Percentiles rank a stretch among this genome's conserved stretches.
Evolutionary conservation across 140 eudicot species (phyloP).

Genomic region (Ambrosia hybrid): DNA sequence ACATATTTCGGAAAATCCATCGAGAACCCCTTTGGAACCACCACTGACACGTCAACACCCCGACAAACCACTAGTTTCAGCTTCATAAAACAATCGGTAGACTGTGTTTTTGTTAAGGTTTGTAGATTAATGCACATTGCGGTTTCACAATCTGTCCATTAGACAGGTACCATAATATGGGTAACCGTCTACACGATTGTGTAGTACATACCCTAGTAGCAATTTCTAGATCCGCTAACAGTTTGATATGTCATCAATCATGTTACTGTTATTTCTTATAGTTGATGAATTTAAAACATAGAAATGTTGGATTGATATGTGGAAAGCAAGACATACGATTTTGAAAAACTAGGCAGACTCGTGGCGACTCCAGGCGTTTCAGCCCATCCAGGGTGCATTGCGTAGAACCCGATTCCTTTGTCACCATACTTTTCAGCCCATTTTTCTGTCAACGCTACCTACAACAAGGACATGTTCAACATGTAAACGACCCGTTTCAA

Average conservation of each 20-base stretch:
- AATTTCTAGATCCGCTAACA: too few relatives aligned
- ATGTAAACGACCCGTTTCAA: not conserved
- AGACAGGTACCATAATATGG: too few relatives aligned
- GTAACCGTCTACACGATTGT: too few relatives aligned
- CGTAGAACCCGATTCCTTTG: slow-evolving; percentile 80
- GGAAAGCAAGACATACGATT: slow-evolving; percentile 45
- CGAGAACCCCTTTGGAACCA: too few relatives aligned
- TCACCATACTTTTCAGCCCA: slow-evolving; percentile 71
- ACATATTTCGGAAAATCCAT: too few relatives aligned
- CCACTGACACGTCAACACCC: too few relatives aligned
- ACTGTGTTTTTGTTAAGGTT: too few relatives aligned
- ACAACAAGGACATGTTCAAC: slow-evolving; percentile 7
- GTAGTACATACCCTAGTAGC: too few relatives aligned
- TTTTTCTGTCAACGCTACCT: slow-evolving; percentile 94
- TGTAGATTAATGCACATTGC: too few relatives aligned
- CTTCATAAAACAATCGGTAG: too few relatives aligned
- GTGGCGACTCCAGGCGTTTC: slow-evolving; percentile 89
- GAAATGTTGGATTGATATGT: not conserved
- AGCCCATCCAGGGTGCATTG: slow-evolving; percentile 99
- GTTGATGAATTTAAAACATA: not conserved
- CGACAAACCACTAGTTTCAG: too few relatives aligned
- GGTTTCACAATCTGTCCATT: too few relatives aligned
- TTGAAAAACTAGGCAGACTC: slow-evolving; percentile 69
- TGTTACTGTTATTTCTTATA: not conserved
- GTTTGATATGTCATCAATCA: not conserved